A percentile compares a stretch with the other conserved stretches of the same genome.
Conservation (phyloP, 805 yeast species). For the Saturnispora sanitii region DNA sequence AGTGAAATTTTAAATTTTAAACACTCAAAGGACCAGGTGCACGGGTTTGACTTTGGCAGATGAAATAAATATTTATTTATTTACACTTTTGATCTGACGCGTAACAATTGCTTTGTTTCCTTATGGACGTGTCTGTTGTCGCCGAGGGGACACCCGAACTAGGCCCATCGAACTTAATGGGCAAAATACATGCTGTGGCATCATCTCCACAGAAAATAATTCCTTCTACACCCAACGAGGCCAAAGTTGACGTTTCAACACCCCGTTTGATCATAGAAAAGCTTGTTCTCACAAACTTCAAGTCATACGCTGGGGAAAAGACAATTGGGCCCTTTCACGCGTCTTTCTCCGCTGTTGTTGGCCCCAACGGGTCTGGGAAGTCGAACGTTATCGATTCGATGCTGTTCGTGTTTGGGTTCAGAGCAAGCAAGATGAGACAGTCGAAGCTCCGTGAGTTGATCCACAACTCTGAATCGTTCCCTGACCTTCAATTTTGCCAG, state of each 20-base stretch:
- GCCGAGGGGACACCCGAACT: no score
- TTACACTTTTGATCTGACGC: no score
- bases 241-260: slow-evolving; percentile 5
- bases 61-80: no score
- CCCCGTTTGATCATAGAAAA: slow-evolving; percentile 64
- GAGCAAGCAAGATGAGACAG: slow-evolving; percentile 96
- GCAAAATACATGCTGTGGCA: no score
- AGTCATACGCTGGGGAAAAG: slow-evolving; percentile 91
- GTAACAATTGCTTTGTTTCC: no score
- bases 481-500: slow-evolving; percentile 61
- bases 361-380: slow-evolving; percentile 98
- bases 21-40: no score
- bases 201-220: no score
- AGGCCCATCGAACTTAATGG: no score
- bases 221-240: no score
- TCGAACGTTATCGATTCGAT: slow-evolving; percentile 97
- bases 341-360: slow-evolving; percentile 93
- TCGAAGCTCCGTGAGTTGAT: slow-evolving; percentile 86
- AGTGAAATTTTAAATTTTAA: no score
- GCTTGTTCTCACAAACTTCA: slow-evolving; percentile 73
- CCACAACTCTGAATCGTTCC: slow-evolving; percentile 74
- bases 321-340: slow-evolving; percentile 90
- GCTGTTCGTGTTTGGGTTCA: slow-evolving; percentile 92
- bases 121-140: no score
- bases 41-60: no score